Evolutionary conservation across 805 yeast species (phyloP).

Genomic region (Yamadazyma paraphyllophila): DNA sequence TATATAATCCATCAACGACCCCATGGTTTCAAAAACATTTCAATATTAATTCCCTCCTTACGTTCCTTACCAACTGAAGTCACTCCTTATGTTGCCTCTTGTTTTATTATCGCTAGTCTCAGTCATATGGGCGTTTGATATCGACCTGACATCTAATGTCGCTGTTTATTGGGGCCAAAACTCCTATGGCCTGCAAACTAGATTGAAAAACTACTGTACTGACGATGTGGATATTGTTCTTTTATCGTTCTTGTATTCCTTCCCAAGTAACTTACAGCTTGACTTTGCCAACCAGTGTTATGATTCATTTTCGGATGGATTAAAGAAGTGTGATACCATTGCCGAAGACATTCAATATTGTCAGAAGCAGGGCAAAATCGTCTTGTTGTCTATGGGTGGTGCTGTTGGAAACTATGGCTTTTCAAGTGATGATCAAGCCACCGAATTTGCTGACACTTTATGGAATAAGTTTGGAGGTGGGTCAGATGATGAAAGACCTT

Average conservation of each 20-base stretch:
- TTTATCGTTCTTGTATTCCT: constrained; percentile 65
- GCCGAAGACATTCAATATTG: constrained; percentile 71
- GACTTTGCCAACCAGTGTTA: constrained; percentile 52
- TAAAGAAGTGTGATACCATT: constrained; percentile 38
- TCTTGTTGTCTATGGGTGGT: constrained; percentile 70
- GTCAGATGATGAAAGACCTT: constrained; percentile 43
- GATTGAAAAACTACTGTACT: constrained; percentile 56
- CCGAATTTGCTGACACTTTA: constrained; percentile 45
- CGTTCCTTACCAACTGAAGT: constrained; percentile 2
- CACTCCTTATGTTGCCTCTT: constrained; percentile 6
- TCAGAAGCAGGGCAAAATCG: constrained; percentile 74
- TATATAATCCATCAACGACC: no score
- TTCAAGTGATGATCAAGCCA: constrained; percentile 47
- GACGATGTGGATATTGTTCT: constrained; percentile 70
- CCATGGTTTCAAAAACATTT: background rate
- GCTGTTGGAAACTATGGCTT: constrained; percentile 42
- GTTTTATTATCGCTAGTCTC: background rate
- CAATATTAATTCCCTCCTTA: background rate
- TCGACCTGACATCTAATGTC: constrained; percentile 20
- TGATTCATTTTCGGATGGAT: constrained; percentile 39
- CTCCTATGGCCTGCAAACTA: constrained; percentile 32
- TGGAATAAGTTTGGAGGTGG: constrained; percentile 43
- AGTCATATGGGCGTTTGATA: constrained; percentile 12
- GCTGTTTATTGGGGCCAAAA: constrained; percentile 34
- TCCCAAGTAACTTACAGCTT: constrained; percentile 41